Evolutionary conservation across 2,329 filamentous ascomycete genomes (phyloP), one percentile per base, ranked within the genome.

Genomic region (Furcasterigmium furcatum): DNA sequence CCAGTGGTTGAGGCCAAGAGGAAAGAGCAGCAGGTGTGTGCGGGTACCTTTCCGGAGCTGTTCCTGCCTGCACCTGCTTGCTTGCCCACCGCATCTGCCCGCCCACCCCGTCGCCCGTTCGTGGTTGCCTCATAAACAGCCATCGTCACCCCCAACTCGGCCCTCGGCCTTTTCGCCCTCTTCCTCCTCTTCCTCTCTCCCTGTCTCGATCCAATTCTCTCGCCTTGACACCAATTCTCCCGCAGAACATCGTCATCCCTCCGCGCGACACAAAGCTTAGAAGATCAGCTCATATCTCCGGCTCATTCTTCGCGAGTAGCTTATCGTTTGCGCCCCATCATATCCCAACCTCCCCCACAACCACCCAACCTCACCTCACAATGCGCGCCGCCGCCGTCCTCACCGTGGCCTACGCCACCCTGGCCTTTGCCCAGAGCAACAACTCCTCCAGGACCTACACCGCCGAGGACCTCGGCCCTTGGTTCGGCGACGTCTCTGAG

Each of bases 21-120:
- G 24, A 12, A 34, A 34, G 30, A 18, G 34, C 16, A 19, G 34
- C 9, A 18, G 34, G 34, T 36, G n/a, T n/a, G n/a, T n/a, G 34
- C 34, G 34, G 34, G 34, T 36, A 36, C 34, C 34, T 36, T 36
- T 36, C 34, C 34, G 34, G 34, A 36, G 34, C 34, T 36, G n/a
- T 16, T 36, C n/a, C 30, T 34, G 30, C 30, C 30, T 34, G 10
- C 30, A 13, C 34, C 19, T 19, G n/a, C n/a, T 18, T 36, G n/a
- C n/a, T 18, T 36, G 34, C 34, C 34, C 16, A 18, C 12, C 34
- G 30, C 34, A 18, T 18, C n/a, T 19, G 34, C 34, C 34, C 12
- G n/a, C 34, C 34, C 34, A 9, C 34, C 34, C 9, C 34, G n/a
- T n/a, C n/a, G n/a, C n/a, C n/a, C n/a, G n/a, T n/a, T n/a, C n/a